phyloP scores from a whole-genome alignment of 805 yeast genomes.

The Lachancea meyersii region DNA sequence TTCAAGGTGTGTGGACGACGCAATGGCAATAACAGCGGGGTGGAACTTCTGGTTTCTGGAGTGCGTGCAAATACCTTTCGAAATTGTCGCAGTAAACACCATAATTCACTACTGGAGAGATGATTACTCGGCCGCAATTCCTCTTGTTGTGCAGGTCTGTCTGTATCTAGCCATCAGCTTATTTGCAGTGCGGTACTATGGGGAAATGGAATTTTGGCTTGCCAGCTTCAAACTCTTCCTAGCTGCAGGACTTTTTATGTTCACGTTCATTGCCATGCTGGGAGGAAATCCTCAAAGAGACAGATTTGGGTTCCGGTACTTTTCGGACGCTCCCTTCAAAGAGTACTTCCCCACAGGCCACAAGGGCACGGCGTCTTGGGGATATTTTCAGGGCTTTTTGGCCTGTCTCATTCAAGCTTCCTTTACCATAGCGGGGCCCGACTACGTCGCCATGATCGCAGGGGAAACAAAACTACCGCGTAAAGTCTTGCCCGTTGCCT shows the following conservation, averaged over 20 bases:
- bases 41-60: constrained; percentile 76
- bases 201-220: constrained; percentile 78
- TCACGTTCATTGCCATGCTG: constrained; percentile 75
- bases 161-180: constrained; percentile 59
- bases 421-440: constrained; percentile 83
- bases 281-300: constrained; percentile 80
- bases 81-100: constrained; percentile 72
- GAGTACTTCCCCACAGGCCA: constrained; percentile 48
- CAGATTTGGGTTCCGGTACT: constrained; percentile 52
- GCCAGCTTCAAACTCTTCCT: constrained; percentile 67
- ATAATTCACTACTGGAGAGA: constrained; percentile 77
- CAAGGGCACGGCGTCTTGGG: constrained; percentile 33
- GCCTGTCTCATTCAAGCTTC: constrained; percentile 65
- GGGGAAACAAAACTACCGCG: constrained; percentile 75
- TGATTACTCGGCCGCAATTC: constrained; percentile 66
- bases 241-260: constrained; percentile 68
- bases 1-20: constrained; percentile 69
- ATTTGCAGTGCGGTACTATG: constrained; percentile 68
- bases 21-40: constrained; percentile 68
- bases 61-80: constrained; percentile 75
- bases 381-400: constrained; percentile 67
- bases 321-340: constrained; percentile 52
- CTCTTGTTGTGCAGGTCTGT: constrained; percentile 58
- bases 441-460: constrained; percentile 77
- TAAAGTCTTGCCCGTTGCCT: constrained; percentile 68